These are phyloP conservation scores for Acer saccharum DNA, from an alignment of 345 rosid species.

Conservation along the genomic window DNA sequence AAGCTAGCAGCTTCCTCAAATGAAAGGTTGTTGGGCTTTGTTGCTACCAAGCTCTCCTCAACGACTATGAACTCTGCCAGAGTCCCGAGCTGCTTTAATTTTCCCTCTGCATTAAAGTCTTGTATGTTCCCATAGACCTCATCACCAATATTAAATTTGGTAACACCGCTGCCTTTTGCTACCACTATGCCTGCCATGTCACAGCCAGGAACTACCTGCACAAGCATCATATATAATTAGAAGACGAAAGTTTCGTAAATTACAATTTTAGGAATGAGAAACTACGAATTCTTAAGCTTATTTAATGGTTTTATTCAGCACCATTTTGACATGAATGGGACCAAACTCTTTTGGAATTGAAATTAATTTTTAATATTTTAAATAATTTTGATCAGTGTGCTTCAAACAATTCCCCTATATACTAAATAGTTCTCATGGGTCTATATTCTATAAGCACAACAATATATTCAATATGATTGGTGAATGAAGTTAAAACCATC, in stretches of 20 bases:
- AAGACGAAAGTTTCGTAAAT: not conserved
- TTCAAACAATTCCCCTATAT: no score
- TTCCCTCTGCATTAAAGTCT: conserved; percentile 35
- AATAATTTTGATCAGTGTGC: no score
- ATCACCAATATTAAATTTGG: conserved; percentile 36
- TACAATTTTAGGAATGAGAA: not conserved
- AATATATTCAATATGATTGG: no score
- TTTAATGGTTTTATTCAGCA: not conserved
- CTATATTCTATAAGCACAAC: no score
- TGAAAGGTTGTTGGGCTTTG: conserved; percentile 40
- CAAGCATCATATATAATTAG: not conserved
- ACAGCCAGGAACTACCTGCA: conserved; percentile 52
- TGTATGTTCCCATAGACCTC: conserved; percentile 56
- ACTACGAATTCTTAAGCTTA: not conserved
- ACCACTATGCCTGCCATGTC: conserved; percentile 55
- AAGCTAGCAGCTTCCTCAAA: conserved; percentile 58
- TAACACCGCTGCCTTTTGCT: conserved; percentile 31
- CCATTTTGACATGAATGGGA: not conserved
- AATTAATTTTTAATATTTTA: no score
- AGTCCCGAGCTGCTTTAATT: conserved; percentile 48
- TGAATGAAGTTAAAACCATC: not conserved
- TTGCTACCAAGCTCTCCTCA: conserved; percentile 45
- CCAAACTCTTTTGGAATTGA: not conserved
- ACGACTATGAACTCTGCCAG: conserved; percentile 45
- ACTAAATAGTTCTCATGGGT: no score